Base-by-base conservation (phyloP, 2,329 filamentous ascomycete species). In the Phoma herbarum region DNA sequence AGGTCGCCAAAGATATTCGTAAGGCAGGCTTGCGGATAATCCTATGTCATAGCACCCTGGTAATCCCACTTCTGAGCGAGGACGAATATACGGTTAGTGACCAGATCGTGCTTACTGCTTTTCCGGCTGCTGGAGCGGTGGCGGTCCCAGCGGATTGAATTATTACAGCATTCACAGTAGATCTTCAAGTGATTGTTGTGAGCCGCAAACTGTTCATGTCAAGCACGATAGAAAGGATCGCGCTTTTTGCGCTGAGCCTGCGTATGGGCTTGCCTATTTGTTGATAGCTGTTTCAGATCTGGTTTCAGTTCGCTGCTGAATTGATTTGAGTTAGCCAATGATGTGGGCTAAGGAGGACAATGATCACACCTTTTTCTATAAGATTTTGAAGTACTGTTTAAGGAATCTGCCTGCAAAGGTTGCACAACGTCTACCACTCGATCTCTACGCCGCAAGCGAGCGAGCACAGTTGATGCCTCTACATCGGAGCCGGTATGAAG, bases 381-480 rank as follows among this genome's bases (percentile, higher is more conserved):
- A 7, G 35, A 10, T 16, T 39, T 8, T 18, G 35, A 8, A 22
- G 35, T 20, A 22, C 6, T 39, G n/a, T 39, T 10, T 8, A 20
- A 3, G 9, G 35, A 20, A 6, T 22, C n/a, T 39, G 18, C 18
- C 35, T 39, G 35, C 5, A 29, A 25, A 26, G 14, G 16, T 50
- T 22, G 33, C 26, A 50, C 9, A 16, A 50, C 22, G 4, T 28
- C 29, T 11, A 28, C 33, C 33, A 50, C 33, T 28, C 22, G 22
- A n/a, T 50, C 47, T 16, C 47, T 35, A 16, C 41, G 47, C 35
- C 47, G 25, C 35, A 50, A 50, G 23, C 47, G 47, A 41, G 47
- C 47, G 25, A 50, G 25, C 10, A 50, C 18, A 11, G 25, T 50
- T 12, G 47, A 20, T 8, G 47, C 47, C n/a, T 29, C 47, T 18